Evolutionary conservation across 495 filamentous ascomycete species (phyloP), one percentile per base, ranked within the genome.

Genomic region (Neurospora sp.): DNA sequence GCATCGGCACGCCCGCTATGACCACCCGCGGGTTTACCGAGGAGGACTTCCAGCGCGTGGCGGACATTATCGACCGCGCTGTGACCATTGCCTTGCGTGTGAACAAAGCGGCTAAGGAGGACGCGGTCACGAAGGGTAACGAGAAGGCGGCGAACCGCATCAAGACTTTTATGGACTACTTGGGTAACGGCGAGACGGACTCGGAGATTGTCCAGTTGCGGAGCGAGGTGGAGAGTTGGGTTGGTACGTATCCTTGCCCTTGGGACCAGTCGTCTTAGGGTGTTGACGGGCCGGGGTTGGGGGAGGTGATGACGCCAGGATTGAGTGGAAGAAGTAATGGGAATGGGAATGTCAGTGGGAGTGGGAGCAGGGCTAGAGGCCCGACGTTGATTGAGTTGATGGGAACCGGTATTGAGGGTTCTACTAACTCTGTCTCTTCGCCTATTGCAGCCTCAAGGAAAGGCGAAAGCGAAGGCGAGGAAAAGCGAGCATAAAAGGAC

Each of bases 1-100:
- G 96, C 74, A 91, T 99, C 80, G 96, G 96, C 37, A 94, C 94
- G 5, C 96, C 96, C 0, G 96, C 96, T 70, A 99, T 99, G 96
- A 99, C 96, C 18, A 98, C 96, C 4, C 87, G 96, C 65, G 96
- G 96, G 5, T 94, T 99, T 81, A 85, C 86, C 73, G 89, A 94
- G 69, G 90, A 90, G 39, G 96, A 99, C 80, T 99, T 99, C 81
- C 86, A 86, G 71, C 88, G 94, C 6, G 94, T 99, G 12, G 96
- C 93, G 14, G 93, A 95, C 76, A 92, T 98, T 70, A 93, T 99
- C n/a, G 93, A 97, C 79, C 90, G 94, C 37, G 92, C 93, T 14
- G 94, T 98, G 16, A 89, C 86, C 3, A 93, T 99, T 75, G 92
- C 95, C 1, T 89, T 92, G 78, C 85, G 91, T 73, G 82, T 98